A percentile compares a stretch with the other conserved stretches of the same genome.
phyloP scores from a whole-genome alignment of 164 flowering plant species.

The Berberis thunbergii region DNA sequence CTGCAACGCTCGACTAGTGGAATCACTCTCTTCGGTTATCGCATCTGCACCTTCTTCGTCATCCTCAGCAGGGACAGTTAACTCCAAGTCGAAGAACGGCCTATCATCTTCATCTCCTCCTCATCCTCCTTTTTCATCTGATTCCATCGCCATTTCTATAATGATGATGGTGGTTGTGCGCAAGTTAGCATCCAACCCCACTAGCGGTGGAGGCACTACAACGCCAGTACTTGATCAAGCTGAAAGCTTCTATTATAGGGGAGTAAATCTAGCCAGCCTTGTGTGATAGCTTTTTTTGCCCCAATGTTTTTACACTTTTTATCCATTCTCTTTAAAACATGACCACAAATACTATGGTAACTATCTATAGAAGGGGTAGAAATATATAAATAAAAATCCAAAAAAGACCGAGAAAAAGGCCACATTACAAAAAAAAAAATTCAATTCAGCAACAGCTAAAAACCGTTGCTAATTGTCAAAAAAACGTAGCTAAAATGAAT shows the following conservation, averaged over 20 bases:
- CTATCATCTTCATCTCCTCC: constrained; percentile 41
- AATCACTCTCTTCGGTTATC: constrained; percentile 3
- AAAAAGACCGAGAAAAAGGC: no score
- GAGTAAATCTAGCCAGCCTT: no score
- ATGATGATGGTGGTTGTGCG: constrained; percentile 1
- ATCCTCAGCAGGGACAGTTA: constrained; percentile 41
- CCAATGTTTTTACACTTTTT: no score
- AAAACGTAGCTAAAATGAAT: no score
- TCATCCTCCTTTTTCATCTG: constrained; percentile 13
- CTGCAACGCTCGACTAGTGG: background rate
- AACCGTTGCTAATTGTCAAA: no score
- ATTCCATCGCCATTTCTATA: constrained; percentile 4
- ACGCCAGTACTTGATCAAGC: constrained; percentile 82
- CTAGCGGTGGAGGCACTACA: constrained; percentile 1
- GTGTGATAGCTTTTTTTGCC: no score
- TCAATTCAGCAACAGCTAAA: no score
- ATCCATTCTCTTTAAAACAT: no score
- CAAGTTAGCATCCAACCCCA: background rate
- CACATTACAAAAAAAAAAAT: no score
- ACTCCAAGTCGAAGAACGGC: constrained; percentile 75
- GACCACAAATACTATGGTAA: no score
- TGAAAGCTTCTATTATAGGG: constrained; percentile 93
- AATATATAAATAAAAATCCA: no score
- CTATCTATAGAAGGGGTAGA: no score
- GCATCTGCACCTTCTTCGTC: constrained; percentile 7